Percentiles rank a stretch among this genome's conserved stretches.
These are phyloP conservation scores for Pythium dissotocum DNA, from an alignment of 352 stramenopile species.

Conservation along the genomic window DNA sequence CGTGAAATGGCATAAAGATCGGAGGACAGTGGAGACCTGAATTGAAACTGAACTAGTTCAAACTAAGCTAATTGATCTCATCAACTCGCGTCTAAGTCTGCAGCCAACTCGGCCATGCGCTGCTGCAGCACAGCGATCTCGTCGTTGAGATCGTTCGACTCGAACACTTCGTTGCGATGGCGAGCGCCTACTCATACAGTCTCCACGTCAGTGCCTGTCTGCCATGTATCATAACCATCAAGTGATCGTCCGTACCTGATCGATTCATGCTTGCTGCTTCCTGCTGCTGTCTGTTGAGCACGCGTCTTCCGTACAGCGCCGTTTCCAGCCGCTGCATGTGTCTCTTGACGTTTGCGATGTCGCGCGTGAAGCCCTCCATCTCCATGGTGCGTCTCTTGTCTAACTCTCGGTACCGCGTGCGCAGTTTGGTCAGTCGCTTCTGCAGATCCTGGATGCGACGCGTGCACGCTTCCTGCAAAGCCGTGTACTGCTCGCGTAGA, in stretches of 20 bases:
- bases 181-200: conserved; percentile 2
- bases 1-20: conserved; percentile 6
- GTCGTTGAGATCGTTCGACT: conserved; percentile 59
- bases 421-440: conserved; percentile 59
- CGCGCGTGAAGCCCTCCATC: conserved; percentile 81
- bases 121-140: conserved; percentile 63
- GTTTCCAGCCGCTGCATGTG: conserved; percentile 76
- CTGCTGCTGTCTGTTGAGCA: conserved; percentile 7
- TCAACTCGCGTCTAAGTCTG: conserved; percentile 43
- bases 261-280: neutral
- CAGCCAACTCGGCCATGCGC: conserved; percentile 62
- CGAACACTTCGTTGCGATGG: conserved; percentile 27
- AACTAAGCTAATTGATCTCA: conserved; percentile 1
- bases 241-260: neutral
- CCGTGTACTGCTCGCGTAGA: conserved; percentile 75
- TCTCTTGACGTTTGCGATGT: conserved; percentile 58
- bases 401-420: conserved; percentile 56
- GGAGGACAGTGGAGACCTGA: neutral
- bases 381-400: conserved; percentile 77
- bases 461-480: conserved; percentile 68
- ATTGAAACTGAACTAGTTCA: neutral
- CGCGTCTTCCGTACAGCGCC: conserved; percentile 55
- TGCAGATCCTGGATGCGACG: conserved; percentile 74
- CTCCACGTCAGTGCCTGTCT: neutral
- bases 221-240: neutral